Conservation (phyloP, 805 yeast species). For the Candida yuanshanica region DNA sequence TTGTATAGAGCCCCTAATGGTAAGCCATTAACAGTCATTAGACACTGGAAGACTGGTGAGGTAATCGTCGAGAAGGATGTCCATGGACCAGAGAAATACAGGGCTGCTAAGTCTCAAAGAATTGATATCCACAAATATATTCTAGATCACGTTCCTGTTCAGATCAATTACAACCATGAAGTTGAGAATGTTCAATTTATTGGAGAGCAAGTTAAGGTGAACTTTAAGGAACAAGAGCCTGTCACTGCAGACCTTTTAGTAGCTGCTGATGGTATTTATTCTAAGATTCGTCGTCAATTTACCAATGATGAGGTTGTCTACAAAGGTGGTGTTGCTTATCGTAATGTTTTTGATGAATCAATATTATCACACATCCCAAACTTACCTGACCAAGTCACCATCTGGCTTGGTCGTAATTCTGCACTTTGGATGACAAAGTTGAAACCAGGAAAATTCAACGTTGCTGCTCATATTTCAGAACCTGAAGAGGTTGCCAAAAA, state of each 20-base stretch:
- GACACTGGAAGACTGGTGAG: constrained; percentile 15
- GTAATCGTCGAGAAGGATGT: background rate
- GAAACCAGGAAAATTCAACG: constrained; percentile 10
- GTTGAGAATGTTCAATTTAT: constrained; percentile 3
- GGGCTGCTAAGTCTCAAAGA: constrained; percentile 11
- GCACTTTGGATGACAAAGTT: constrained; percentile 12
- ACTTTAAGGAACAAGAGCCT: constrained; percentile 6
- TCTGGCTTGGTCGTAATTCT: constrained; percentile 9
- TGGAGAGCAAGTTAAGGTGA: constrained; percentile 5
- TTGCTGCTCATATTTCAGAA: constrained; percentile 13
- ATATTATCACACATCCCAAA: constrained; percentile 6
- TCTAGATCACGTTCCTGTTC: constrained; percentile 5
- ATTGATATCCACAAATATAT: constrained; percentile 6
- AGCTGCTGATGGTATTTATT: constrained; percentile 15
- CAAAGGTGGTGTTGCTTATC: constrained; percentile 13
- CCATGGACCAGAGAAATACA: background rate
- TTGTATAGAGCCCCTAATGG: constrained; percentile 6
- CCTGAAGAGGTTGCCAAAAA: constrained; percentile 6
- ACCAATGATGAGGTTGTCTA: constrained; percentile 10
- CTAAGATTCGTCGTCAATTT: constrained; percentile 13
- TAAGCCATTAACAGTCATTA: constrained; percentile 1
- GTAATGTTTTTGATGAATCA: constrained; percentile 11
- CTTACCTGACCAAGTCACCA: constrained; percentile 10
- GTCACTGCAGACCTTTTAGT: constrained; percentile 8
- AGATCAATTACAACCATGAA: constrained; percentile 2